phyloP scores from a whole-genome alignment of 495 filamentous ascomycete genomes.

The Parachaetomium inaequale region DNA sequence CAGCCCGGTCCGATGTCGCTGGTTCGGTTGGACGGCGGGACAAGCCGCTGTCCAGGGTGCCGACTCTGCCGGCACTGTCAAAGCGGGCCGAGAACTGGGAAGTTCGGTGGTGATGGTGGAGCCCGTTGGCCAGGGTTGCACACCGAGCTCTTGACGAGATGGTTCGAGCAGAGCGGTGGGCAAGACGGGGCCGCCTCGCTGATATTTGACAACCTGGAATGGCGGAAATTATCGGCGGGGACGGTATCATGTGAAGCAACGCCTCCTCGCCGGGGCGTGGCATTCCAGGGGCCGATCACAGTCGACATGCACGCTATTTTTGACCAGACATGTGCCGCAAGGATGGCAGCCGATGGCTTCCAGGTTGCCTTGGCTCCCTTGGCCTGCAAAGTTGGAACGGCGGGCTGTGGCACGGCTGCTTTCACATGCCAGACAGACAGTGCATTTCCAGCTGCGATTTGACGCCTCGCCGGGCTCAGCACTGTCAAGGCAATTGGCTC shows the following conservation, averaged over 20 bases:
- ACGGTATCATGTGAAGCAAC: too few species aligned
- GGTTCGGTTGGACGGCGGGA: not conserved
- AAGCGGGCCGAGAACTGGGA: not conserved
- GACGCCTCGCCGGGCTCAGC: not conserved
- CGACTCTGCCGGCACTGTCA: not conserved
- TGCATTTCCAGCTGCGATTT: not conserved
- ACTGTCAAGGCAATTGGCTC: not conserved
- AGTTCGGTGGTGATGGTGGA: not conserved
- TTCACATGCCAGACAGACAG: constrained; percentile 4
- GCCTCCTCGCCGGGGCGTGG: not conserved
- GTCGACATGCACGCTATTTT: not conserved
- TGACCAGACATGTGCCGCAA: not conserved
- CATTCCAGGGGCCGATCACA: not conserved
- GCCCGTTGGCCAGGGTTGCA: not conserved
- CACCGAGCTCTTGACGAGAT: not conserved
- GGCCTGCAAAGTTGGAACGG: too few species aligned
- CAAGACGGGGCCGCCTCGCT: not conserved
- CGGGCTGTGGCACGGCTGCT: not conserved
- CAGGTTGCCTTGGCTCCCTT: too few species aligned
- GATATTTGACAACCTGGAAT: not conserved
- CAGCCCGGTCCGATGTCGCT: constrained; percentile 18
- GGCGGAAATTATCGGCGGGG: not conserved
- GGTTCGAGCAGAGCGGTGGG: not conserved
- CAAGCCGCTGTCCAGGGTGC: not conserved
- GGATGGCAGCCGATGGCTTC: not conserved